Evolutionary conservation across 352 stramenopile species (phyloP).

Genomic region (Pythium utonaiense): DNA sequence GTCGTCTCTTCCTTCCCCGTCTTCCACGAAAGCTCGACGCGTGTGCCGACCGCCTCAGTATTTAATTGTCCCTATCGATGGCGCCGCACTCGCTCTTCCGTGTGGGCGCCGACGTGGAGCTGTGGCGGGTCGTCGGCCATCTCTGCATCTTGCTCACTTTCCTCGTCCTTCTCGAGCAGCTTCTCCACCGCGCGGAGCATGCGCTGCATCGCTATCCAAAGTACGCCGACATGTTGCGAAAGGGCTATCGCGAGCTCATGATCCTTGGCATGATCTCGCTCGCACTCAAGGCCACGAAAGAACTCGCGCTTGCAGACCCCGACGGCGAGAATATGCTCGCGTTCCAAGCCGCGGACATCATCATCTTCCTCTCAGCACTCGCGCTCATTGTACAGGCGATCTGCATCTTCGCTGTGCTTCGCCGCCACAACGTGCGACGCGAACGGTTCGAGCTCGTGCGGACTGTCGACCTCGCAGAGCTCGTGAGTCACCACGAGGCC

Average conservation of each 20-base stretch:
- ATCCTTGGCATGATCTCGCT: conserved; percentile 31
- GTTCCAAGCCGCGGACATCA: conserved; percentile 31
- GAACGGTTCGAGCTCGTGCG: conserved; percentile 24
- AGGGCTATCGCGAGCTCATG: conserved; percentile 36
- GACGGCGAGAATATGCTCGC: conserved; percentile 21
- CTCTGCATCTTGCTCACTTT: conserved; percentile 43
- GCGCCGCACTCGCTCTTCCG: conserved; percentile 37
- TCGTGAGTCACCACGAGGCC: conserved; percentile 12
- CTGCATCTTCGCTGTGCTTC: conserved; percentile 25
- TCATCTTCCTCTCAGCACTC: conserved; percentile 30
- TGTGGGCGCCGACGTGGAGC: conserved; percentile 46
- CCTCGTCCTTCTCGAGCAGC: conserved; percentile 22
- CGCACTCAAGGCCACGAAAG: conserved; percentile 31
- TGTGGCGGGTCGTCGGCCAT: conserved; percentile 47
- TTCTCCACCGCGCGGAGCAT: conserved; percentile 23
- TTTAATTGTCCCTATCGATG: conserved; percentile 5
- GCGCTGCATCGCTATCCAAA: conserved; percentile 25
- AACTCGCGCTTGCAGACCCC: conserved; percentile 10
- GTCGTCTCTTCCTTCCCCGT: background rate
- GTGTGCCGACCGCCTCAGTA: background rate
- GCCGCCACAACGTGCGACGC: conserved; percentile 24
- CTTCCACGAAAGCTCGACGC: too few relatives aligned
- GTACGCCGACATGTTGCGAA: conserved; percentile 57
- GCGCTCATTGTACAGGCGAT: conserved; percentile 31
- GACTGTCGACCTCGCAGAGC: conserved; percentile 16